A percentile compares a stretch with the other conserved stretches of the same genome.
These are phyloP conservation scores for Curvularia lunata DNA, from an alignment of 2,329 filamentous ascomycete species.

Conservation along the genomic window DNA sequence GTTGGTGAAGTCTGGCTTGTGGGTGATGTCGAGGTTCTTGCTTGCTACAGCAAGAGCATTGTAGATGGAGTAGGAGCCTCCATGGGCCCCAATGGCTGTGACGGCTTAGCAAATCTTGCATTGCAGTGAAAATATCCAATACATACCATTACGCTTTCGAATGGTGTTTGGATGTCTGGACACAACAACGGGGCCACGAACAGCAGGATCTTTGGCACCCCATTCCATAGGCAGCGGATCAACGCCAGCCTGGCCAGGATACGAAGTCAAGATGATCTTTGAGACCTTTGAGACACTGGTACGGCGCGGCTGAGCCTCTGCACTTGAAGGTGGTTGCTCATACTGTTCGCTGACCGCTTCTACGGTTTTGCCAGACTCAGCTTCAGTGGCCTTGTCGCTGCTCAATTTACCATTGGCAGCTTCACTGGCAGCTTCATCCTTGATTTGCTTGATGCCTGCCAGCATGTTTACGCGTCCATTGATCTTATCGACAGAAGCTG, in stretches of 20 bases:
- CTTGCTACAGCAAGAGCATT: slow-evolving; percentile 91
- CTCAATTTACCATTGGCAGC: slow-evolving; percentile 31
- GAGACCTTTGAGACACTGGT: slow-evolving; percentile 58
- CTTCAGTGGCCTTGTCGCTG: slow-evolving; percentile 42
- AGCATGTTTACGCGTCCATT: slow-evolving; percentile 67
- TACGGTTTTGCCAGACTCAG: slow-evolving; percentile 43
- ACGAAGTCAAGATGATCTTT: slow-evolving; percentile 77
- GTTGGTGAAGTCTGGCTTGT: slow-evolving; percentile 79
- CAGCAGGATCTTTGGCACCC: slow-evolving; percentile 76
- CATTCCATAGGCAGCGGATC: slow-evolving; percentile 88
- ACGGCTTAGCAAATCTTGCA: slow-evolving; percentile 19
- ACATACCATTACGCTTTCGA: slow-evolving; percentile 76
- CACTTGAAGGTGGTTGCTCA: slow-evolving; percentile 43
- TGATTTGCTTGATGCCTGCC: slow-evolving; percentile 63
- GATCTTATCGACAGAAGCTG: slow-evolving; percentile 65
- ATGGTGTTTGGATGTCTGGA: slow-evolving; percentile 78
- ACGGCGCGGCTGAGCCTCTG: slow-evolving; percentile 46
- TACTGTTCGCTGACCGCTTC: slow-evolving; percentile 51
- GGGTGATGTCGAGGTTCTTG: slow-evolving; percentile 82
- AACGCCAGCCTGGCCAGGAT: slow-evolving; percentile 92
- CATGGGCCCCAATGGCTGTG: slow-evolving; percentile 70
- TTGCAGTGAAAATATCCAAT: not conserved
- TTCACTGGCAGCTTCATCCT: slow-evolving; percentile 54
- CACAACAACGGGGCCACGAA: slow-evolving; percentile 87
- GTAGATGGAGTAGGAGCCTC: slow-evolving; percentile 95